A percentile compares a stretch with the other conserved stretches of the same genome.
These are phyloP conservation scores for Neurospora sp. DNA, from an alignment of 495 filamentous ascomycete genomes.

Conservation along the genomic window DNA sequence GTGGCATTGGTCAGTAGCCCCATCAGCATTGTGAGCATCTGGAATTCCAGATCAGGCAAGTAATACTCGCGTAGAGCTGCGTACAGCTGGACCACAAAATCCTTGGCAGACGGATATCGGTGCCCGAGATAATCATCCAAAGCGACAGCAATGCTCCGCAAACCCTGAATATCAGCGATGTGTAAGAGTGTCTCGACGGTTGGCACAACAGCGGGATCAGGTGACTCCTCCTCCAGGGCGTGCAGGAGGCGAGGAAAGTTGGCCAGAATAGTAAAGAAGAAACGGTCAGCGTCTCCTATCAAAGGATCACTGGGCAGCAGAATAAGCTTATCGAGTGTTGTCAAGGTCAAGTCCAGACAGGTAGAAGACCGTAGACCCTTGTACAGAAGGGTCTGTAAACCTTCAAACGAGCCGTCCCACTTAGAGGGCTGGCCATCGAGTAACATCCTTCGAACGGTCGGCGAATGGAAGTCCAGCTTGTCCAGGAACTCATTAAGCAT, in stretches of 20 bases:
- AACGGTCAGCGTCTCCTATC: slow-evolving; percentile 67
- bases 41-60: slow-evolving; percentile 75
- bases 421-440: slow-evolving; percentile 68
- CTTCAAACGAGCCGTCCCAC: slow-evolving; percentile 87
- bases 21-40: slow-evolving; percentile 80
- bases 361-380: slow-evolving; percentile 85
- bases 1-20: slow-evolving; percentile 81
- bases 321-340: slow-evolving; percentile 66
- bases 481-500: slow-evolving; percentile 85
- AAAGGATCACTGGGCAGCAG: slow-evolving; percentile 70
- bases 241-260: slow-evolving; percentile 85
- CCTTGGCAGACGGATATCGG: slow-evolving; percentile 58
- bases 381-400: slow-evolving; percentile 74
- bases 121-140: slow-evolving; percentile 61
- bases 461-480: slow-evolving; percentile 71
- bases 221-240: slow-evolving; percentile 56
- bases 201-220: slow-evolving; percentile 43
- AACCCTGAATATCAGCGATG: slow-evolving; percentile 61
- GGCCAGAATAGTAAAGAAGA: slow-evolving; percentile 76
- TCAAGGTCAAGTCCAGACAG: slow-evolving; percentile 67
- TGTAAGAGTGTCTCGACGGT: slow-evolving; percentile 60
- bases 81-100: slow-evolving; percentile 69
- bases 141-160: slow-evolving; percentile 44
- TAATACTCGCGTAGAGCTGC: slow-evolving; percentile 68
- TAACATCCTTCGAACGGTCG: slow-evolving; percentile 55